Evolutionary conservation across 805 yeast species (phyloP).

Genomic region (Debaryomyces castellii): DNA sequence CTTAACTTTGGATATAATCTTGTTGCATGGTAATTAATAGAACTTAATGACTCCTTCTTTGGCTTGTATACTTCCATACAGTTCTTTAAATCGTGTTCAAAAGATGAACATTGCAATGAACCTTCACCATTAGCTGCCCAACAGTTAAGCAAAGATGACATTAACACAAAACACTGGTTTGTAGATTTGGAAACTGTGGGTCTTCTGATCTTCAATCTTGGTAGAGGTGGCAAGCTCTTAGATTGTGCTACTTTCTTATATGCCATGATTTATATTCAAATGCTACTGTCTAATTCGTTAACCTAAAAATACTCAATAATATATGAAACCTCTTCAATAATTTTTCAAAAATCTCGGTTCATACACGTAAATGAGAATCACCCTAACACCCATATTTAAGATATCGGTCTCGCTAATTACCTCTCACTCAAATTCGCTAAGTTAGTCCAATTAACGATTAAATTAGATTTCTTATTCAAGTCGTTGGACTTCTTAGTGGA

Average conservation of each 20-base stretch:
- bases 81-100: slow-evolving; percentile 67
- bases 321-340: slow-evolving; percentile 1
- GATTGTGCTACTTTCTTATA: slow-evolving; percentile 43
- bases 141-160: slow-evolving; percentile 85
- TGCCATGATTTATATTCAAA: slow-evolving; percentile 27
- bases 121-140: slow-evolving; percentile 97
- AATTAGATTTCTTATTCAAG: neutral
- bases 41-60: slow-evolving; percentile 40
- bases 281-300: slow-evolving; percentile 1
- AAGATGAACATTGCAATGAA: slow-evolving; percentile 56
- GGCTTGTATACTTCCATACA: slow-evolving; percentile 61
- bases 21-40: slow-evolving; percentile 56
- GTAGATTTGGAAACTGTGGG: slow-evolving; percentile 57
- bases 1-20: slow-evolving; percentile 57
- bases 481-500: neutral
- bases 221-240: slow-evolving; percentile 63
- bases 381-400: neutral
- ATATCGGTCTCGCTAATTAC: neutral
- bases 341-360: slow-evolving; percentile 1
- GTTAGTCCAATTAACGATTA: slow-evolving; percentile 3
- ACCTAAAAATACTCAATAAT: neutral
- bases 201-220: slow-evolving; percentile 67
- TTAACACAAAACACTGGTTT: slow-evolving; percentile 73
- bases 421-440: slow-evolving; percentile 4
- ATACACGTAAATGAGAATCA: neutral